Evolutionary conservation across 1,284 basidiomycete genomes (phyloP), one percentile per base, ranked within the genome.

Genomic region (Boletus hoseneyae): DNA sequence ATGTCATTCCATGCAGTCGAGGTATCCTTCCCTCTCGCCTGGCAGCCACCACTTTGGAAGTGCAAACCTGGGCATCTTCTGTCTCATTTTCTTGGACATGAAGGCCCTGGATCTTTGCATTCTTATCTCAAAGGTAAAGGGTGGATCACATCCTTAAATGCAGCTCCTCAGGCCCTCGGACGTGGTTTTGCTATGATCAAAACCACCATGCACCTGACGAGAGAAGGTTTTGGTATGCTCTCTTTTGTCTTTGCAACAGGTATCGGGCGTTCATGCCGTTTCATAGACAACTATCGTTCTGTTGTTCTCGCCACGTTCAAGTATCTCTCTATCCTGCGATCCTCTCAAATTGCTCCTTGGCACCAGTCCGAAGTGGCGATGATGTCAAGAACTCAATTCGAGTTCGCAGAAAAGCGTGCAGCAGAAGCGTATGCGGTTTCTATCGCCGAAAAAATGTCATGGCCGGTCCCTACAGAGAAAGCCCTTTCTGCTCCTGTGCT

Each of bases 101-200:
- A 99, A 72, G 97, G 97, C 4, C 85, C 89, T 34, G 97, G 97
- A 1, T 97, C 94, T 1, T 73, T 99, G 37, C 80, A 95, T 58
- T 93, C 93, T 1, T 93, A 94, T 68, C 76, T 99, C 54, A 99
- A 98, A 74, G 76, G 80, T 58, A 87, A 90, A 64, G 93, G 95
- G 5, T 98, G 95, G 95, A 83, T 89, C 44, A 94, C 90, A 50
- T 77, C 77, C 19, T 74, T 99, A 41, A 84, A 80, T 50, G 79
- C 86, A 36, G 93, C 91, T 4, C 76, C 82, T 3, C 86, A 89
- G 51, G 77, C 82, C 48, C 78, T 88, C 16, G 93, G 82, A 4
- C 76, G 87, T 58, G 90, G 90, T 3, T 96, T 98, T 66, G 87
- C 85, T 45, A 89, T 93, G 76, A 94, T 98, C 74, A 95, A 92